A percentile compares a stretch with the other conserved stretches of the same genome.
Conservation (phyloP, 139 green algal species). For the Bryopsis sp. region DNA sequence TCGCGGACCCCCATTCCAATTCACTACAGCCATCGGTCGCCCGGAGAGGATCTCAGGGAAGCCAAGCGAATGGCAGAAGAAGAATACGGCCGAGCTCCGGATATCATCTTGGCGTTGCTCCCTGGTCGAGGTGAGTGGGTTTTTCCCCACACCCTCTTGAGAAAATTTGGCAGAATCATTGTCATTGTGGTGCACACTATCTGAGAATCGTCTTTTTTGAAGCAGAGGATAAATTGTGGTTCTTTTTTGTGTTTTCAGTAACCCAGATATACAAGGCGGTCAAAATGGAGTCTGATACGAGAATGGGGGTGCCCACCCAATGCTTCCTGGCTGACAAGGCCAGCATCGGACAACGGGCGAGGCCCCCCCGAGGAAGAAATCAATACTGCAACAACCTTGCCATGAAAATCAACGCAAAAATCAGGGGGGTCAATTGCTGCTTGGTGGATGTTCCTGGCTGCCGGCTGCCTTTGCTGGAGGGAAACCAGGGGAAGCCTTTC, state of each 20-base stretch:
- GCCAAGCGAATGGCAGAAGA: background rate
- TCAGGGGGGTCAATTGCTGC: constrained; percentile 16
- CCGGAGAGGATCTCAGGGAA: background rate
- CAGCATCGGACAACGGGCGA: background rate
- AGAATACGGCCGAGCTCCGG: background rate
- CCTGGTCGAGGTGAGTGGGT: background rate
- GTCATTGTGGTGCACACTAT: no score
- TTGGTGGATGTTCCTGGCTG: background rate
- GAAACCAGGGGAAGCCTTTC: constrained; percentile 33
- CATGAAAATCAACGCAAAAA: constrained; percentile 22
- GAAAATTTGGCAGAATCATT: no score
- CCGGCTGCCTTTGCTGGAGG: constrained; percentile 10
- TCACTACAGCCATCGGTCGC: no score
- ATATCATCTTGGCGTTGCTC: constrained; percentile 15
- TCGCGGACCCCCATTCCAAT: background rate
- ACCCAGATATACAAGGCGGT: constrained; percentile 5
- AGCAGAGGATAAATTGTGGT: no score
- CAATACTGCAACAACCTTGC: constrained; percentile 20
- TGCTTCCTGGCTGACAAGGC: constrained; percentile 11
- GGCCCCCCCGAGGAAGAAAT: background rate
- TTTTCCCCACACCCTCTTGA: background rate
- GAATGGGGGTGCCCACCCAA: constrained; percentile 12
- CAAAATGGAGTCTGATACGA: constrained; percentile 1
- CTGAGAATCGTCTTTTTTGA: no score
- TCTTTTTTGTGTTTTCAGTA: background rate